Evolutionary conservation across 73 alveolate species (phyloP).

Genomic region (Tetrahymena elliotti): DNA sequence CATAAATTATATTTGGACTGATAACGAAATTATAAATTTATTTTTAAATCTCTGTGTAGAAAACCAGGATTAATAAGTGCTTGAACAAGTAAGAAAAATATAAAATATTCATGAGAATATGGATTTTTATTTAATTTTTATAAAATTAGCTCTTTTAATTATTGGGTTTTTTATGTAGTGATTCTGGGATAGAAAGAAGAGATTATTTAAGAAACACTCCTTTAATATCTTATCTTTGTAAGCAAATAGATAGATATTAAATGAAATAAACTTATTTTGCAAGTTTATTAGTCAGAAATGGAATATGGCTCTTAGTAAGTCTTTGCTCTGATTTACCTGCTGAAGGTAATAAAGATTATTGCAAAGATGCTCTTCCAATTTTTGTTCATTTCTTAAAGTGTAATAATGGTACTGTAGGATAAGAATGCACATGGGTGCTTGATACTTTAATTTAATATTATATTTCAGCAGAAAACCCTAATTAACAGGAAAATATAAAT

Average conservation of each 20-base stretch:
- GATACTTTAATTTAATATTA: background rate
- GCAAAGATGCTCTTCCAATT: background rate
- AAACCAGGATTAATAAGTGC: background rate
- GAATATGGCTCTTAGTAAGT: background rate
- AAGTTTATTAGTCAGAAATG: background rate
- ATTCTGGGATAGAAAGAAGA: background rate
- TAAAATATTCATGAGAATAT: background rate
- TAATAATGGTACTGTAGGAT: background rate
- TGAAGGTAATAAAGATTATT: background rate
- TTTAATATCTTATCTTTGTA: background rate
- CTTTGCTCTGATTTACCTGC: background rate
- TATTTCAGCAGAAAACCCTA: background rate
- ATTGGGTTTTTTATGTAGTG: background rate
- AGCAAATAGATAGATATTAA: background rate
- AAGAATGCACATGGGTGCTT: background rate
- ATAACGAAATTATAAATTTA: background rate
- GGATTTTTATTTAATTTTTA: background rate
- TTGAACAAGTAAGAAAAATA: background rate
- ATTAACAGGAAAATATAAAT: background rate
- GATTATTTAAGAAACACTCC: background rate
- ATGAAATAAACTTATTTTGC: background rate
- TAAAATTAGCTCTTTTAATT: background rate
- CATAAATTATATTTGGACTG: background rate
- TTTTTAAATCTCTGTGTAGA: background rate
- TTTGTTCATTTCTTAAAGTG: background rate